Evolutionary conservation across 139 green algal species (phyloP), one percentile per base, ranked within the genome.

Genomic region (Micractinium conductrix): DNA sequence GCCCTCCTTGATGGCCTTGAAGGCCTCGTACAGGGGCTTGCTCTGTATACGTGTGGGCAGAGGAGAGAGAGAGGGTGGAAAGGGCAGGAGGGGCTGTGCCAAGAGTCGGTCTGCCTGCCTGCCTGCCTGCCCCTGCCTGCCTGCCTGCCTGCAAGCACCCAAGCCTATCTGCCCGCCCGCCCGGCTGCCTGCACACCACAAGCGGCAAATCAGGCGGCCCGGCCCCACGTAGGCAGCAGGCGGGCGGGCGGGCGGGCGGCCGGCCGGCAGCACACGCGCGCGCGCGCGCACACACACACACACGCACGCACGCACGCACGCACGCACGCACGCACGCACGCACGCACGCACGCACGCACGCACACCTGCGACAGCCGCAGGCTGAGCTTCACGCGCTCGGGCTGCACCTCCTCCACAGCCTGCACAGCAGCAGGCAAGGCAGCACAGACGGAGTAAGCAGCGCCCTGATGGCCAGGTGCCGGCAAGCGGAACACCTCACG

Each of bases 321-420:
- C 65, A 17, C 10, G 33, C 65, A 72, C 12, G 33, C 65, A 50
- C 22, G 24, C 38, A 1, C 10, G 42, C n/a, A 40, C 4, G n/a
- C n/a, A 24, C 2, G 63, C 63, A 43, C 22, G 5, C 5, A 43
- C 30, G 17, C 37, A 7, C 5, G 37, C 38, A 45, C 35, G 22
- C 71, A 26, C 37, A 81, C 94, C 92, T 98, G 96, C 33, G 88
- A 89, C 43, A 99, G 86, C 26, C 95, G 89, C 78, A 98, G 93
- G 40, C 85, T 87, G 12, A 99, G 88, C 74, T 93, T 94, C 24
- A 99, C 97, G 35, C 91, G 92, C 87, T 98, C 94, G 9, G 96
- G 96, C 90, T 99, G 96, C 71, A 98, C 93, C 88, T 96, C 94
- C 85, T 99, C 97, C 5, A 98, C 94, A 2, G 96, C 96, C 74